phyloP scores from a whole-genome alignment of 2,329 filamentous ascomycete genomes.

The Monilinia vaccinii-corymbosi region DNA sequence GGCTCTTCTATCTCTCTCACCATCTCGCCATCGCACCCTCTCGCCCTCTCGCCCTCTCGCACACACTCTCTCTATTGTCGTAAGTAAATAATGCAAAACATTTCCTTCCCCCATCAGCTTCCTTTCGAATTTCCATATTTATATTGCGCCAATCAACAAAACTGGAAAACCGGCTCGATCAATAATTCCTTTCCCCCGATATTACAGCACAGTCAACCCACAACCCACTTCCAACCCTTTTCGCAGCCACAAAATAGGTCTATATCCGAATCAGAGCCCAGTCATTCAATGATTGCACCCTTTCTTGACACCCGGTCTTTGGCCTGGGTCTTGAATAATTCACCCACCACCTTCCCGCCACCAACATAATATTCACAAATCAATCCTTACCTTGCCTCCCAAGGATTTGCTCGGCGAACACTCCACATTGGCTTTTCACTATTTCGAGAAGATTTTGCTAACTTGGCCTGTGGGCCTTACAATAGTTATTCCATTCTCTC shows the following conservation, averaged over 20 bases:
- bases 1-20: not conserved
- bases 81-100: not conserved
- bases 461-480: conserved; percentile 18
- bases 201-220: not conserved
- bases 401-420: conserved; percentile 16
- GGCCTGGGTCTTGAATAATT: not conserved
- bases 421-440: conserved; percentile 5
- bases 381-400: not conserved
- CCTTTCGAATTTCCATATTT: not conserved
- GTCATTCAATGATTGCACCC: not conserved
- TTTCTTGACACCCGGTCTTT: not conserved
- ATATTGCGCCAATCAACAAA: conserved; percentile 6
- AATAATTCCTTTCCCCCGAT: not conserved
- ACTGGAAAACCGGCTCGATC: not conserved
- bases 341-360: not conserved
- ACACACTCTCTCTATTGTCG: not conserved
- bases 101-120: not conserved
- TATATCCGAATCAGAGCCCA: not conserved
- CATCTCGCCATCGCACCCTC: not conserved
- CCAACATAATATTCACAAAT: not conserved
- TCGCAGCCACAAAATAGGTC: not conserved
- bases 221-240: not conserved
- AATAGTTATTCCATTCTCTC: conserved; percentile 22
- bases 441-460: conserved; percentile 18
- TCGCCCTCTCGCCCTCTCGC: too few relatives aligned